Base-by-base conservation (phyloP, 2,329 filamentous ascomycete genomes). In the Trichoderma koningii region DNA sequence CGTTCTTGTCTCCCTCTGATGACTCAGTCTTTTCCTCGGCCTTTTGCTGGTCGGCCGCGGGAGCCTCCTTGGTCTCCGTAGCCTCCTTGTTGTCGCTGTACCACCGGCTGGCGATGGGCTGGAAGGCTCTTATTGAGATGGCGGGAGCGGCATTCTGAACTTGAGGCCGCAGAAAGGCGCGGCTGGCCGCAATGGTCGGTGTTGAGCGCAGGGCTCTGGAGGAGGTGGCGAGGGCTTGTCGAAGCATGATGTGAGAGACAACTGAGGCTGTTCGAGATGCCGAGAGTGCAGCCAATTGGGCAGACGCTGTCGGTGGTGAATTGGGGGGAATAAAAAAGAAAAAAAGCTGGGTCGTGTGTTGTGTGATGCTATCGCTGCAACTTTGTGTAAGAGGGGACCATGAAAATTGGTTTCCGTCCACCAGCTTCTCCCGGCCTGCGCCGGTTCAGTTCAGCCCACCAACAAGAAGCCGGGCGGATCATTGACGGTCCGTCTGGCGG, bases 31-130 rank as follows among this genome's bases (percentile, higher is more conserved):
- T 73, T 28, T 66, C 68, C 15, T 69, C 70, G 19, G 65, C 66
- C 45, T 69, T 72, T 19, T 69, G 69, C 59, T 75, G 9, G 34
- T 10, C 74, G 21, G 71, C 68, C 75, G 74, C 66, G 73, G 66
- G 70, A 66, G 76, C 73, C 2, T 67, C 64, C n/a, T 59, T 59
- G 56, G 69, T 55, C n/a, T 74, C 67, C 15, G 72, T 45, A 45
- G 76, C 69, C 65, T 79, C 75, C 71, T 79, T 80, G 44, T 77
- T 70, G 66, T 83, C 80, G 74, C 82, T 83, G 72, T 83, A 84
- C 80, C 80, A 83, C 73, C 81, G 76, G 66, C 72, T 70, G 17
- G 69, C 68, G 15, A 73, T 69, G 38, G 76, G 78, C 65, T 75
- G 78, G 63, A 73, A 69, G 10, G 75, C 71, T 71, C 78, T 75